phyloP scores from a whole-genome alignment of 1,139 yeast species.

The Torulaspora globosa region DNA sequence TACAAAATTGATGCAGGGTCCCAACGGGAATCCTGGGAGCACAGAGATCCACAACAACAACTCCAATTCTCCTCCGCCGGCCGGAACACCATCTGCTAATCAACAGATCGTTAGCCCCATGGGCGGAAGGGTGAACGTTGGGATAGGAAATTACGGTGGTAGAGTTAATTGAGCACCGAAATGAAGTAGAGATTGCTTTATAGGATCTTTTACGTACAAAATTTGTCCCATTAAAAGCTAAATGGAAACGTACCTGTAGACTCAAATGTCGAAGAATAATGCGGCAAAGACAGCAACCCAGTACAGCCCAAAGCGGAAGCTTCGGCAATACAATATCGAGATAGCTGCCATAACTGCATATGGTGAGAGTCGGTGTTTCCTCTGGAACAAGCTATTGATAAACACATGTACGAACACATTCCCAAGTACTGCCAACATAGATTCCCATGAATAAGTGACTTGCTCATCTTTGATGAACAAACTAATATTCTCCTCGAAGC shows the following conservation, averaged over 20 bases:
- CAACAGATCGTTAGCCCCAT: conserved; percentile 18
- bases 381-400: conserved; percentile 20
- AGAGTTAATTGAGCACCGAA: conserved; percentile 10
- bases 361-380: conserved; percentile 18
- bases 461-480: conserved; percentile 27
- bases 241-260: neutral
- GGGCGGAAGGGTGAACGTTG: conserved; percentile 28
- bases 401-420: conserved; percentile 19
- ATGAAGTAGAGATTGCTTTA: neutral
- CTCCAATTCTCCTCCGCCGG: conserved; percentile 12
- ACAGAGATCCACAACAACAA: conserved; percentile 14
- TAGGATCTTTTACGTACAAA: neutral
- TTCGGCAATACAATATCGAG: conserved; percentile 18
- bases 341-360: conserved; percentile 19
- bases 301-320: conserved; percentile 19
- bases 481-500: conserved; percentile 44
- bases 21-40: conserved; percentile 11
- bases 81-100: conserved; percentile 23
- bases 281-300: conserved; percentile 13
- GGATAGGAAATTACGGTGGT: conserved; percentile 25
- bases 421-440: conserved; percentile 14
- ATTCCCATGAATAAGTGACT: conserved; percentile 21
- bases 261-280: neutral
- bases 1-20: conserved; percentile 29
- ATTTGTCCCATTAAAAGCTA: neutral